Percentiles rank a stretch among this genome's conserved stretches.
phyloP scores from a whole-genome alignment of 768 basidiomycete species.

The Pleurotus sapidus region DNA sequence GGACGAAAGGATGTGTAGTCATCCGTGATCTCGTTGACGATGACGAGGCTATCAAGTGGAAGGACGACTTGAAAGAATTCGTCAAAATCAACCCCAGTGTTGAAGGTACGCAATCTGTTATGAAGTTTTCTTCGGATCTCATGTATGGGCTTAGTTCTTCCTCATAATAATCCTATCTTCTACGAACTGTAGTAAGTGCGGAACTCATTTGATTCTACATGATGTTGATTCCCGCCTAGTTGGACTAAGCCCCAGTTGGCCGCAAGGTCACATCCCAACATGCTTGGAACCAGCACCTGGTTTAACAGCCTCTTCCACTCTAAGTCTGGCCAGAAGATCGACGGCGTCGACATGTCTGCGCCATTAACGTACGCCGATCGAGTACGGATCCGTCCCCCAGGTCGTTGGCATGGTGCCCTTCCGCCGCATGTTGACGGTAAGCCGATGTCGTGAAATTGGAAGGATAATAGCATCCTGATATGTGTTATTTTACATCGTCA shows the following conservation, averaged over 20 bases:
- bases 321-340: slow-evolving; percentile 30
- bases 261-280: slow-evolving; percentile 66
- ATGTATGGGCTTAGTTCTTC: slow-evolving; percentile 63
- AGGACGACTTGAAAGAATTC: slow-evolving; percentile 51
- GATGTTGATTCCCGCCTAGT: slow-evolving; percentile 16
- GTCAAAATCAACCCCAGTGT: slow-evolving; percentile 53
- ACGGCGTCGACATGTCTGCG: slow-evolving; percentile 57
- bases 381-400: slow-evolving; percentile 71
- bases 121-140: slow-evolving; percentile 12
- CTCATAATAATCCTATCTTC: slow-evolving; percentile 64
- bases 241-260: slow-evolving; percentile 56
- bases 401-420: slow-evolving; percentile 50
- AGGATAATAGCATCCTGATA: too few relatives aligned
- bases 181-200: slow-evolving; percentile 64
- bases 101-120: slow-evolving; percentile 64
- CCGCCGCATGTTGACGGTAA: slow-evolving; percentile 41
- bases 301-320: slow-evolving; percentile 63
- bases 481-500: too few relatives aligned
- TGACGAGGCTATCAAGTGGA: slow-evolving; percentile 56
- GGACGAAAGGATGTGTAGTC: slow-evolving; percentile 55
- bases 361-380: slow-evolving; percentile 73
- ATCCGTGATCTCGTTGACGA: slow-evolving; percentile 60
- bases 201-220: slow-evolving; percentile 7
- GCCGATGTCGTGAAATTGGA: slow-evolving; percentile 13
- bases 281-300: slow-evolving; percentile 54